Base-by-base conservation (phyloP, 2,329 filamentous ascomycete species). In the Calycina herbarum region DNA sequence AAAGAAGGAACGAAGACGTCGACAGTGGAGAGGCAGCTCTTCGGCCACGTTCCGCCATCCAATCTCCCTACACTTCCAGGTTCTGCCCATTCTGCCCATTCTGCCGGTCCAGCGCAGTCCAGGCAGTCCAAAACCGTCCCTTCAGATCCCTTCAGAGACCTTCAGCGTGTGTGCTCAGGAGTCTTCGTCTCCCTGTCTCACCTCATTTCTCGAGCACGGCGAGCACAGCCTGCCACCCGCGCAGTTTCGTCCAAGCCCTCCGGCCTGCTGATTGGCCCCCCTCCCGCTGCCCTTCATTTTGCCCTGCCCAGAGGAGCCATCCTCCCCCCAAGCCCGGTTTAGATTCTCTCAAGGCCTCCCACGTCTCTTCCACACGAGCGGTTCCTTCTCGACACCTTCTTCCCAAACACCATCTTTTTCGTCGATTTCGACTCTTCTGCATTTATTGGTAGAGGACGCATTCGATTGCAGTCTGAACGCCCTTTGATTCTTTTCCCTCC, bases 381-480 rank as follows among this genome's bases (percentile, higher is more conserved):
- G 3, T 56, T 24, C n/a, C 51, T 42, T 42, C 51, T 4, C 27
- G 27, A 4, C 27, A 56, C 31, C 17, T 57, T 11, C 27, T 31
- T 17, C 15, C 56, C 15, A 31, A 17, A 33, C 31, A 33, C n/a
- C 56, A 57, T 27, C 60, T 54, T 33, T 56, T 51, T 59, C 61
- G 27, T 60, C 57, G 31, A 63, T 51, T 61, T 66, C 64, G 51
- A 62, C 51, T 45, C 61, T 59, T 61, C 62, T 58, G 63, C 61
- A 61, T 67, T 60, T 63, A 66, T 64, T 60, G 58, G 63, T 57
- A 66, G 68, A 73, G 67, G 67, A 74, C 72, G 69, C 73, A 75
- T 74, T 73, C 68, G 70, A 67, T 75, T 74, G 72, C 64, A 64
- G 73, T 72, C 61, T 45, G 27, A 57, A 56, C 17, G 33, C 61